Base-by-base conservation (phyloP, 2,329 filamentous ascomycete genomes). In the Colletotrichum tropicicola region DNA sequence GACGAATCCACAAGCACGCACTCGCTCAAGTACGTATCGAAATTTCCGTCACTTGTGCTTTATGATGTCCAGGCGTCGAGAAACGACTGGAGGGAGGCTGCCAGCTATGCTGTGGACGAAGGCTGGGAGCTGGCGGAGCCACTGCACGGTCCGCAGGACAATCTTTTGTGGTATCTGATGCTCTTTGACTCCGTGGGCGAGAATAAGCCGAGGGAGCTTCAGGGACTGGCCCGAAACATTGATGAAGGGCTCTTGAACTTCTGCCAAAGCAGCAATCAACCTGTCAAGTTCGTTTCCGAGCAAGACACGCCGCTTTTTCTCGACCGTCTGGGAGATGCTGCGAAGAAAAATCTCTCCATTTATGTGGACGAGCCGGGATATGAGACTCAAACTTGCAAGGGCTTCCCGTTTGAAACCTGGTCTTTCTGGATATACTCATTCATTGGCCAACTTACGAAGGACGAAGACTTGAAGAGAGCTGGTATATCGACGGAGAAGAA, bases 21-120 rank as follows among this genome's bases (percentile, higher is more conserved):
- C 6, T 83, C 81, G 1, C 71, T 87, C 5, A 72, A 71, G 5
- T 82, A 79, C 70, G 70, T 82, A 3, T 70, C 76, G 9, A 71
- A 70, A 4, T 83, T 86, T 47, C 83, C 83, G 0, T 74, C 78
- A 2, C 73, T 87, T 28, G 76, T 74, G 1, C 54, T 85, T 4
- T 83, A 83, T 68, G 82, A 84, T 62, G 73, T 83, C 23, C 74
- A 75, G 55, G 79, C 74, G 5, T 67, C 70, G 19, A 69, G 70
- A 23, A 71, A 69, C 3, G 77, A 81, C 56, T 83, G 81, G 81
- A 35, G n/a, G 4, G 53, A 68, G 8, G 71, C 71, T 3, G 56
- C 68, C 19, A 68, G 69, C 5, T 27, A 65, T 3, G 77, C 74
- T 2, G 25, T 58, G 0, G 62, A 73, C 8, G 61, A 75, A 3